Base-by-base conservation (phyloP, 306 rosid genomes). In the Vicia faba region DNA sequence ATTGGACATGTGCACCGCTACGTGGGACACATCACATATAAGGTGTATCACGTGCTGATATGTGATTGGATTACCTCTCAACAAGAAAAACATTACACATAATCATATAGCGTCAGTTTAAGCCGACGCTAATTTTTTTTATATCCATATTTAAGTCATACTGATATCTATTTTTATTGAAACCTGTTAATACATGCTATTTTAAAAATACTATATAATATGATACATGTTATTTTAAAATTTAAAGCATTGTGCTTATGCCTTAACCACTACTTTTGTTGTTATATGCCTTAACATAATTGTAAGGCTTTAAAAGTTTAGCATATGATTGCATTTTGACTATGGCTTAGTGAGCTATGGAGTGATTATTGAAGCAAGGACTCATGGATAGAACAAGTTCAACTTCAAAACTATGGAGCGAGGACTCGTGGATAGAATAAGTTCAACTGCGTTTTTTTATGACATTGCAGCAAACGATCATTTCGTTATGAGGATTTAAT, bases 401-500 rank as follows among this genome's bases (percentile, higher is more conserved):
- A 23, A 1, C 25, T 23, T 23, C 25, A 23, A 23, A 23, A 23
- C 25, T 2, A 23, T 23, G 25, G 25, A 23, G 25, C 25, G 2
- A 23, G 25, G 25, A 23, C 25, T 23, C 25, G 2, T 23, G 25
- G 25, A 23, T 23, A 23, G 25, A 23, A 23, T 2, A 23, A 23
- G 25, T 77, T 84, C 91, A 74, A 72, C 89, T 80, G 84, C 95
- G 86, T 79, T 80, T 84, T 79, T 86, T 69, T 78, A 76, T 75
- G 82, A 70, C 67, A 76, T 77, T 87, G 92, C 88, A 84, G 93
- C 91, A 75, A 82, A 96, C 85, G 87, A 83, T 74, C 86, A 77
- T 88, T 83, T 85, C 86, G 76, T 71, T 76, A 66, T 53, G 91
- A 80, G 89, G 89, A 90, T 84, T 77, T 78, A 81, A 44, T 78